phyloP scores from a whole-genome alignment of 225 moss, liverwort and hornwort genomes.

The Rhytidiadelphus loreus region DNA sequence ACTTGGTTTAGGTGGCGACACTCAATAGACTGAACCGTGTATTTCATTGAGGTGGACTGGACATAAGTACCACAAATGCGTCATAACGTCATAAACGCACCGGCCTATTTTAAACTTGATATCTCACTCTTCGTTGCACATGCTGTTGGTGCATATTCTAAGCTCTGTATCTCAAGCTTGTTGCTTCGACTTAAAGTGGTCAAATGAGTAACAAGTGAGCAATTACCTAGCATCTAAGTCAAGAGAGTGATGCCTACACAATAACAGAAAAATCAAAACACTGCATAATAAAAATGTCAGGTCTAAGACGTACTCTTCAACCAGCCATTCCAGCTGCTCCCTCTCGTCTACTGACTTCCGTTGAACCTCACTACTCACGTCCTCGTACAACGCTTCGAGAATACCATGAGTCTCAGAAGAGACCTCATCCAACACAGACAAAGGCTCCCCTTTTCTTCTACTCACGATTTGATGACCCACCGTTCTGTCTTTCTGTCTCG shows the following conservation, averaged over 20 bases:
- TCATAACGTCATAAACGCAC: background rate
- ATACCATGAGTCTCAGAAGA: background rate
- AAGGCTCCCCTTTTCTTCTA: conserved; percentile 55
- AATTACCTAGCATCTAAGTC: background rate
- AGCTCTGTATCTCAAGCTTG: background rate
- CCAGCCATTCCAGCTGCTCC: conserved; percentile 84
- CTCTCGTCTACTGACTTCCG: conserved; percentile 48
- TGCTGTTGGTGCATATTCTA: background rate
- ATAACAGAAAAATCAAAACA: background rate
- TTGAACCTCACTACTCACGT: conserved; percentile 19
- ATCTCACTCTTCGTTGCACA: background rate
- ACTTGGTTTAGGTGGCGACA: background rate
- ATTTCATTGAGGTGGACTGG: background rate
- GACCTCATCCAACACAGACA: conserved; percentile 20
- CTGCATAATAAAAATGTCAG: background rate
- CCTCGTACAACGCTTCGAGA: conserved; percentile 23
- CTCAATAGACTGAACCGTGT: background rate
- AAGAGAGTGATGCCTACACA: background rate
- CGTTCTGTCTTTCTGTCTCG: conserved; percentile 8
- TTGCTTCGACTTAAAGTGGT: background rate
- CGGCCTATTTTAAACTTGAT: background rate
- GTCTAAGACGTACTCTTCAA: conserved; percentile 48
- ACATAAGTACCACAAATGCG: background rate
- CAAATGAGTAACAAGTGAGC: background rate
- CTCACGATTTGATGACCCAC: conserved; percentile 26